These are phyloP conservation scores for Chaetothyriales sp. DNA, from an alignment of 2,329 filamentous ascomycete genomes.

Conservation along the genomic window DNA sequence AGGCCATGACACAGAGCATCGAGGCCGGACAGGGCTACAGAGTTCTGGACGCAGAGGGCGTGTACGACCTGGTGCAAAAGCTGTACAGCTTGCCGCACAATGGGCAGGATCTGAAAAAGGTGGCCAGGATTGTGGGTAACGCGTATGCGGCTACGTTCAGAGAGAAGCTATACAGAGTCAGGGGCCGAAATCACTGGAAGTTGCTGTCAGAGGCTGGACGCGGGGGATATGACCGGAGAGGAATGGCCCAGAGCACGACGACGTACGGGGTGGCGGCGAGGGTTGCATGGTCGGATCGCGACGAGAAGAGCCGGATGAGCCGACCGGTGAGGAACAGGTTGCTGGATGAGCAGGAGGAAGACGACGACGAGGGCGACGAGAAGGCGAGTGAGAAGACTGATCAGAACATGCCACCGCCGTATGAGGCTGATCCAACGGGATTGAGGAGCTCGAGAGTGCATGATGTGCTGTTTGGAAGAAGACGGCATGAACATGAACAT, in stretches of 20 bases:
- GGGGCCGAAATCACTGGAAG: not conserved
- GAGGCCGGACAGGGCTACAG: slow-evolving; percentile 2
- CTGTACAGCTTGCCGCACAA: slow-evolving; percentile 19
- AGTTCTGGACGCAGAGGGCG: slow-evolving; percentile 5
- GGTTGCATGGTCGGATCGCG: not conserved
- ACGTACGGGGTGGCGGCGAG: too few species aligned
- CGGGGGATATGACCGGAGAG: not conserved
- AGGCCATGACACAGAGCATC: slow-evolving; percentile 13
- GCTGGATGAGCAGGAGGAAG: not conserved
- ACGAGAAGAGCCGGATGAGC: not conserved
- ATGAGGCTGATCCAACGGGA: not conserved
- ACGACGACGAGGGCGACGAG: too few species aligned
- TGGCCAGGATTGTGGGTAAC: slow-evolving; percentile 9
- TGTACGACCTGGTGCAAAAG: slow-evolving; percentile 13
- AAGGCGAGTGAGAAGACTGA: not conserved
- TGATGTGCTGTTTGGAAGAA: not conserved
- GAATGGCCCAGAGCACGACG: not conserved
- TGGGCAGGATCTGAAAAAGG: slow-evolving; percentile 12
- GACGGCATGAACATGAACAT: not conserved
- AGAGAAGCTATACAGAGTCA: slow-evolving; percentile 10
- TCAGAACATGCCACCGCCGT: not conserved
- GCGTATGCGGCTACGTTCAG: slow-evolving; percentile 16
- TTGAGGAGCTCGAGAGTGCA: not conserved
- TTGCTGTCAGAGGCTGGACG: not conserved
- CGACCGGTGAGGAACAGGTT: not conserved